Percentiles rank a stretch among this genome's conserved stretches.
Conservation (phyloP, 306 rosid genomes). For the Vigna reflexopilosa region DNA sequence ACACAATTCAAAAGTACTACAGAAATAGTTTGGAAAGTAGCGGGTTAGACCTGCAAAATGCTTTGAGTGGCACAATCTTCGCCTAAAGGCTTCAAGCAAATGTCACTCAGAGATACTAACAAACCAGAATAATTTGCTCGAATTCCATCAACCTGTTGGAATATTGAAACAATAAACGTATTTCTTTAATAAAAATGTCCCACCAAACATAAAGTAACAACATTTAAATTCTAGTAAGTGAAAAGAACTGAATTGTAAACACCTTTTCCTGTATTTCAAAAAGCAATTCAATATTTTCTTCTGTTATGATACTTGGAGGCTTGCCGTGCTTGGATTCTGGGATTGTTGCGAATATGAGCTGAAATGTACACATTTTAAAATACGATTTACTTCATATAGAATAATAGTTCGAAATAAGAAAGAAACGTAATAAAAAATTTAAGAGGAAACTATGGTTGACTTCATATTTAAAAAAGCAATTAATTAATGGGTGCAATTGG, state of each 20-base stretch:
- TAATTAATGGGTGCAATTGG: too few species aligned
- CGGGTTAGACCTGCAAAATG: slow-evolving; percentile 79
- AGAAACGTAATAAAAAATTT: not conserved
- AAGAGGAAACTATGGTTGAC: slow-evolving; percentile 19
- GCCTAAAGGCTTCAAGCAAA: slow-evolving; percentile 94
- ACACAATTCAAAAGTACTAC: slow-evolving; percentile 19
- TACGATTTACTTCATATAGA: slow-evolving; percentile 38
- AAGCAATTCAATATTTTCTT: slow-evolving; percentile 86
- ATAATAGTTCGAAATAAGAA: slow-evolving; percentile 20
- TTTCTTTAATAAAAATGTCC: slow-evolving; percentile 35
- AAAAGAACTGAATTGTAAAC: slow-evolving; percentile 42
- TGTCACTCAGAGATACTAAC: slow-evolving; percentile 73
- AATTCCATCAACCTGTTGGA: slow-evolving; percentile 73
- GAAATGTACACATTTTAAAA: slow-evolving; percentile 41
- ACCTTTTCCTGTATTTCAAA: slow-evolving; percentile 92
- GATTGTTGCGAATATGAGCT: slow-evolving; percentile 84
- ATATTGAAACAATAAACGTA: slow-evolving; percentile 33
- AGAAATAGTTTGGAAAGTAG: slow-evolving; percentile 32
- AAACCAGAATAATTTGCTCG: slow-evolving; percentile 80
- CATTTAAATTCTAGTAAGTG: slow-evolving; percentile 33
- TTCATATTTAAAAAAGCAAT: not conserved
- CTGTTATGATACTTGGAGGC: slow-evolving; percentile 80
- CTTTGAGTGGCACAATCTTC: slow-evolving; percentile 97
- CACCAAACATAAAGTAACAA: slow-evolving; percentile 13
- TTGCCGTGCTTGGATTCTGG: slow-evolving; percentile 66